Evolutionary conservation across 495 filamentous ascomycete species (phyloP), one percentile per base, ranked within the genome.

Genomic region (Xylaria flabelliformis): DNA sequence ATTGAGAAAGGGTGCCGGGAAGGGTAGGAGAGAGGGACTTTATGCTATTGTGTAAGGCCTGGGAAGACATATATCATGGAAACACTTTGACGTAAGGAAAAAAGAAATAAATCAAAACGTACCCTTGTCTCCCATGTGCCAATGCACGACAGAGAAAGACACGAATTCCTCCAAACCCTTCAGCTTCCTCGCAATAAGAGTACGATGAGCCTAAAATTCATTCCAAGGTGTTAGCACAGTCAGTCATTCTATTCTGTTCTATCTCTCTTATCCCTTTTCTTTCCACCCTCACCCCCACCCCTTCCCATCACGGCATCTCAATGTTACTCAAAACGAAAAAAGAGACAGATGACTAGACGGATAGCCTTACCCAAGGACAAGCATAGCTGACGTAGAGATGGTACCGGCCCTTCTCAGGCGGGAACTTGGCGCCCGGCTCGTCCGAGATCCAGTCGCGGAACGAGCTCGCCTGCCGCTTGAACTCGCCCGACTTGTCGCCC

Each of bases 111-210:
- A 53, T 44, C 4, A 2, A 48, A 64, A 72, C 65, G 10, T 74
- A 82, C 82, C 84, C 62, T 88, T 82, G 5, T 84, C 81, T 1
- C 82, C 85, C 82, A 91, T 84, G 73, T 93, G 87, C 82, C 89
- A 91, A 72, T 94, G 92, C 69, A 93, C 87, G 13, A 85, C 81
- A 0, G 91, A 90, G 65, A 90, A 87, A 50, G 91, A 88, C 70
- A 97, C 89, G 44, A 94, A 84, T 29, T 88, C 82, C 67, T 94
- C 89, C 0, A 97, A 85, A 8, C 93, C 93, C 80, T 97, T 97
- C 65, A 97, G 85, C n/a, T 88, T 84, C 67, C 91, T 88, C 0
- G 90, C 90, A 65, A 97, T 89, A 26, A 94, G 88, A 0, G 92
- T 90, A 21, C 94, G 89, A 69, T 91, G 92, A 0, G 94, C 93